These are phyloP conservation scores for Aspergillus diversus DNA, from an alignment of 495 filamentous ascomycete genomes.

Conservation along the genomic window DNA sequence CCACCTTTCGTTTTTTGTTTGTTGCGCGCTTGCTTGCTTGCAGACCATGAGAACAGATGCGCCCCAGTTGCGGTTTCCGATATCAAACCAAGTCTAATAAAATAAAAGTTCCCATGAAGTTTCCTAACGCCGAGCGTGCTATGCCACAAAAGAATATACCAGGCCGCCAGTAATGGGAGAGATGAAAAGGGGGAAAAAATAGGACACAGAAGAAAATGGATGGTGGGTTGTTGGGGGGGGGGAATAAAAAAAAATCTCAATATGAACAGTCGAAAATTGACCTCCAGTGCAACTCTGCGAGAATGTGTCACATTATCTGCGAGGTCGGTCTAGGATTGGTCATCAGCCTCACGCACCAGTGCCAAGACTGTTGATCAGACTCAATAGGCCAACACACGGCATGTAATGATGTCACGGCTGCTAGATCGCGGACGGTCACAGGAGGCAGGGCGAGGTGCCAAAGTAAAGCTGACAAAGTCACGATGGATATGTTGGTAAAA, in stretches of 20 bases:
- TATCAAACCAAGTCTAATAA: conserved; percentile 31
- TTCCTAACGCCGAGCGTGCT: conserved; percentile 35
- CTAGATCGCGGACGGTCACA: conserved; percentile 5
- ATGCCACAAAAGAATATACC: conserved; percentile 34
- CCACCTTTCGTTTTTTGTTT: conserved; percentile 22
- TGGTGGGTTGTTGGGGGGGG: not conserved
- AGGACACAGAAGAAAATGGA: conserved; percentile 11
- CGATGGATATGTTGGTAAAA: not conserved
- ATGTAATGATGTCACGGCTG: conserved; percentile 24
- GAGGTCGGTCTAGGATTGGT: conserved; percentile 15
- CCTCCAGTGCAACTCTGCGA: conserved; percentile 9
- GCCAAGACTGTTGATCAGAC: conserved; percentile 21
- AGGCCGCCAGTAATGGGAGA: conserved; percentile 22
- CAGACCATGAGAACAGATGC: conserved; percentile 31
- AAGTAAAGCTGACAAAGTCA: conserved; percentile 7
- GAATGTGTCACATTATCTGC: conserved; percentile 16
- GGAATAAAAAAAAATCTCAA: conserved; percentile 17
- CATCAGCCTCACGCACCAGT: conserved; percentile 17
- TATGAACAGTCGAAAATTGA: conserved; percentile 29
- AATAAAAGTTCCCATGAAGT: conserved; percentile 16
- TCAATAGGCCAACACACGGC: conserved; percentile 17
- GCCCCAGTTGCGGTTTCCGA: conserved; percentile 26
- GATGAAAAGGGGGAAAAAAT: conserved; percentile 15
- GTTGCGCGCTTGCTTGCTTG: conserved; percentile 19
- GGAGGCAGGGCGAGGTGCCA: conserved; percentile 1